A percentile compares a stretch with the other conserved stretches of the same genome.
phyloP scores from a whole-genome alignment of 1,139 yeast genomes.

The Nakaseomyces kungkrabaensis region DNA sequence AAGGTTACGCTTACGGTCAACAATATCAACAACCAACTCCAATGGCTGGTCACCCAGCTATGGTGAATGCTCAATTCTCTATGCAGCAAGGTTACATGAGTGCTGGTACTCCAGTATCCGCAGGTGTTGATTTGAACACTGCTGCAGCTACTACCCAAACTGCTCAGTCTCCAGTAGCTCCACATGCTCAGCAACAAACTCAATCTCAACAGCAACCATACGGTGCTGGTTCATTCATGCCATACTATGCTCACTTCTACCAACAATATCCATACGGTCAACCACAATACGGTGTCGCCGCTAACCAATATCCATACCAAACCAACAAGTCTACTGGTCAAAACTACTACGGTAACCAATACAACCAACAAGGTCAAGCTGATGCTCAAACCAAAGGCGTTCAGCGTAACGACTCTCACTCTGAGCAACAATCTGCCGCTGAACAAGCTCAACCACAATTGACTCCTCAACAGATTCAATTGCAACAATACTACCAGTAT shows the following conservation, averaged over 20 bases:
- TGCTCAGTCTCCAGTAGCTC: constrained; percentile 17
- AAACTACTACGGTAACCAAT: constrained; percentile 15
- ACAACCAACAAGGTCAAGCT: constrained; percentile 12
- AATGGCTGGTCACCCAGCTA: constrained; percentile 10
- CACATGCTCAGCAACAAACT: constrained; percentile 15
- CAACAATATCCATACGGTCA: constrained; percentile 29
- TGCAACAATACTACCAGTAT: constrained; percentile 29
- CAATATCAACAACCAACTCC: constrained; percentile 20
- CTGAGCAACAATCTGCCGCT: constrained; percentile 5
- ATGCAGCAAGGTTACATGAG: constrained; percentile 15
- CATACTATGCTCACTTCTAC: constrained; percentile 26
- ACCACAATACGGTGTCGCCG: constrained; percentile 28
- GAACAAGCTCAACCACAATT: constrained; percentile 18
- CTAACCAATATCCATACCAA: constrained; percentile 27
- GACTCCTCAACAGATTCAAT: constrained; percentile 26
- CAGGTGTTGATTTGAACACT: constrained; percentile 9
- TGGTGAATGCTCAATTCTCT: constrained; percentile 12
- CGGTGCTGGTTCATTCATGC: constrained; percentile 24
- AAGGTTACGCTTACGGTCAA: constrained; percentile 23
- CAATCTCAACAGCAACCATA: constrained; percentile 17
- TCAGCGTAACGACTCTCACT: constrained; percentile 10
- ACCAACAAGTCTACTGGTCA: constrained; percentile 23
- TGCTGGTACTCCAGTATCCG: constrained; percentile 16
- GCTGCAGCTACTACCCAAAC: constrained; percentile 13
- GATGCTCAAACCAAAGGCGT: constrained; percentile 5